Conservation (phyloP, 2,329 filamentous ascomycete species). For the Apiospora rasikravindrae region DNA sequence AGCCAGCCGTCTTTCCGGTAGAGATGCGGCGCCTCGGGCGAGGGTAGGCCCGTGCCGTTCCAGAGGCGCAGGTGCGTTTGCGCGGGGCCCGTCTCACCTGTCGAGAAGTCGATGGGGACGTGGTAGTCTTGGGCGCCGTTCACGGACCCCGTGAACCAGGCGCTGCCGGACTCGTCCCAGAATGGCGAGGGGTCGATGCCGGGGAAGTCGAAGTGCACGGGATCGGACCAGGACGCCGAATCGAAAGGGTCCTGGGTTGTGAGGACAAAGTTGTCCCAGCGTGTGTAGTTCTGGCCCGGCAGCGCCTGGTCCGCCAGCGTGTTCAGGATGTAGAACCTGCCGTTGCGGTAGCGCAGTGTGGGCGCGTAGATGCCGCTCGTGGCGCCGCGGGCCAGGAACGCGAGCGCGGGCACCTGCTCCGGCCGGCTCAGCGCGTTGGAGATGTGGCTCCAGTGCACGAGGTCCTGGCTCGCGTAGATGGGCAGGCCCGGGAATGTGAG, state of each 20-base stretch:
- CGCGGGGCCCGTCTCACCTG: slow-evolving; percentile 16
- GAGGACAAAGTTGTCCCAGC: slow-evolving; percentile 38
- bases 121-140: slow-evolving; percentile 1
- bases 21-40: slow-evolving; percentile 44
- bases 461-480: slow-evolving; percentile 50
- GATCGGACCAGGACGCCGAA: no score
- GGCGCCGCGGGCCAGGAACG: slow-evolving; percentile 19
- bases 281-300: slow-evolving; percentile 27
- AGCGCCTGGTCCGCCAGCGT: slow-evolving; percentile 34
- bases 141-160: neutral
- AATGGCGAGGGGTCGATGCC: no score
- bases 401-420: slow-evolving; percentile 41
- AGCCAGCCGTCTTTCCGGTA: slow-evolving; percentile 44
- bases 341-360: slow-evolving; percentile 38
- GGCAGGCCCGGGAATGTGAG: slow-evolving; percentile 51
- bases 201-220: no score
- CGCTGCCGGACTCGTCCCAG: no score
- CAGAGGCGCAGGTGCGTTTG: neutral
- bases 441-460: slow-evolving; percentile 45
- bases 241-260: slow-evolving; percentile 31
- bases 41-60: neutral
- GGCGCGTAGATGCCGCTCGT: slow-evolving; percentile 41
- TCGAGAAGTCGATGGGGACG: slow-evolving; percentile 14
- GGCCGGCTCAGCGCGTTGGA: slow-evolving; percentile 43
- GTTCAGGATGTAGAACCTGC: slow-evolving; percentile 41